phyloP scores from a whole-genome alignment of 164 flowering plant species.

The Umbilicus rupestris region DNA sequence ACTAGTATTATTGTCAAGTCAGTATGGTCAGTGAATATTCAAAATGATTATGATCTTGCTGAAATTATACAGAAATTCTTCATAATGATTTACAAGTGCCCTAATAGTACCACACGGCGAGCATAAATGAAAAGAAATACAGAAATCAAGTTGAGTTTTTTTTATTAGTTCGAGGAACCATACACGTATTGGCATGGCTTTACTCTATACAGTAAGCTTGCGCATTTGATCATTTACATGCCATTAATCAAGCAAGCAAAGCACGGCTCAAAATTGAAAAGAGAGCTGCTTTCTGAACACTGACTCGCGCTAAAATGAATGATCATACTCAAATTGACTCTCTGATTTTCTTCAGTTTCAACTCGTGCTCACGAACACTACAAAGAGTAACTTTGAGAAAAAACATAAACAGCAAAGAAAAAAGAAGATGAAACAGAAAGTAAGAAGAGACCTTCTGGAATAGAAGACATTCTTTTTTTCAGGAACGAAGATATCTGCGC shows the following conservation, averaged over 20 bases:
- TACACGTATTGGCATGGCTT: too few relatives aligned
- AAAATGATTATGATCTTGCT: constrained; percentile 2
- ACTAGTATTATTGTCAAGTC: constrained; percentile 26
- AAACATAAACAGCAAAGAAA: too few relatives aligned
- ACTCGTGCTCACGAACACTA: background rate
- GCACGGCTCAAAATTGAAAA: too few relatives aligned
- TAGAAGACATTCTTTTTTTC: constrained; percentile 75
- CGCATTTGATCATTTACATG: too few relatives aligned
- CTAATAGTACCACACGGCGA: too few relatives aligned
- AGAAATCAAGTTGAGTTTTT: background rate
- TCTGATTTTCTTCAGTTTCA: background rate
- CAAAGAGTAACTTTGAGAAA: background rate
- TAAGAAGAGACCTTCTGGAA: constrained; percentile 57
- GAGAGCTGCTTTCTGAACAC: too few relatives aligned
- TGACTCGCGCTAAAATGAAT: background rate
- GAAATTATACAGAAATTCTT: background rate
- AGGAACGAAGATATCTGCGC: constrained; percentile 78
- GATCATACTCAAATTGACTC: background rate
- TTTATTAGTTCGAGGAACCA: too few relatives aligned
- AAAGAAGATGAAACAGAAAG: background rate
- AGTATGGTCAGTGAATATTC: constrained; percentile 4
- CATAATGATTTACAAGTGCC: background rate
- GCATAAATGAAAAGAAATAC: too few relatives aligned
- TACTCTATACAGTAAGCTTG: too few relatives aligned
- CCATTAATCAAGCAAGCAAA: too few relatives aligned